Base-by-base conservation (phyloP, 1,284 basidiomycete species). In the Leccinum subrobustum region DNA sequence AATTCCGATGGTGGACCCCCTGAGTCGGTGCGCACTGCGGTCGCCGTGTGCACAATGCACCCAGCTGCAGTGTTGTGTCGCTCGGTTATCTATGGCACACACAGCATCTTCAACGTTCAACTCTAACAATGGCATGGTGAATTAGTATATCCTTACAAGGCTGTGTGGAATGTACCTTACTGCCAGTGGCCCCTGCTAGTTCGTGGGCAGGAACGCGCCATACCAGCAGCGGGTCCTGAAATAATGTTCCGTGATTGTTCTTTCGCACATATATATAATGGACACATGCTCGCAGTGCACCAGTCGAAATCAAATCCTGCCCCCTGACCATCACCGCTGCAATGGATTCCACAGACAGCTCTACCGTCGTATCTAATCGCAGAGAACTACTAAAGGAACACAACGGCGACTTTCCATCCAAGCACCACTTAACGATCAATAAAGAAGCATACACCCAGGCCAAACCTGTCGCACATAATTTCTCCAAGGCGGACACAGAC, bases 301-400 rank as follows among this genome's bases (percentile, higher is more conserved):
- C 51, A 18, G 3, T 18, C 20, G 42, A 42, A 33, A 42, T 39
- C 25, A 63, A 59, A 35, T 12, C 6, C 18, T 47, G 6, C 18
- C 42, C 18, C 25, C 23, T 16, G 2, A 7, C 16, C 20, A 31
- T 27, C 44, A 27, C 54, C 33, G 12, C 50, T 27, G 42, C 42
- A 47, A 47, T 23, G 42, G 27, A n/a, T 31, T 16, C 37, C 42
- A 75, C 57, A 56, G 78, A 78, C 35, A 73, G 68, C 56, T 63
- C 66, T 23, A 78, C 78, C 3, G 71, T 77, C 53, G 69, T 79
- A 42, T 75, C 72, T 25, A 68, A 71, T 39, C 68, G 60, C 60
- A 68, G 63, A 60, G 67, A 65, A 14, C 56, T 65, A 25, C 42
- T 63, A 48, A 63, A 44, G 58, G 64, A 68, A 42, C 66, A 58